Percentiles rank a stretch among this genome's conserved stretches.
Conservation (phyloP, 2,329 filamentous ascomycete species). For the Penicillium sp. region DNA sequence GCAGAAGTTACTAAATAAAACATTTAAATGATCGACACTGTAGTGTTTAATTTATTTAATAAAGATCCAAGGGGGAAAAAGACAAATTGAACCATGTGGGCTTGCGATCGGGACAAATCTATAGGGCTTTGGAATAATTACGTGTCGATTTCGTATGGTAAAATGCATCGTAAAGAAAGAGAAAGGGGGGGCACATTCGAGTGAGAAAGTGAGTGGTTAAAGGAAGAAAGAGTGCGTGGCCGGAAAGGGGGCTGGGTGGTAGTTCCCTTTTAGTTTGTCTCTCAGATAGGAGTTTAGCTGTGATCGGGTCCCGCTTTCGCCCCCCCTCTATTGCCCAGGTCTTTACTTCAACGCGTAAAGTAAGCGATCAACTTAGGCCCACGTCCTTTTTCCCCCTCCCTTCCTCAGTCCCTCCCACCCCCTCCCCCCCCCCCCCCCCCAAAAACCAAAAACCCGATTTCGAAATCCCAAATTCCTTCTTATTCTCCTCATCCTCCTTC, state of each 20-base stretch:
- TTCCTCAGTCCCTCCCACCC: slow-evolving; percentile 11
- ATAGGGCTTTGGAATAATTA: slow-evolving; percentile 16
- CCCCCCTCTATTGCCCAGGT: slow-evolving; percentile 14
- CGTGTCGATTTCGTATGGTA: slow-evolving; percentile 25
- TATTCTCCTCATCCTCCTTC: slow-evolving; percentile 21
- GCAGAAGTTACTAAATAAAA: not conserved
- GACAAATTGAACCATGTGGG: slow-evolving; percentile 14
- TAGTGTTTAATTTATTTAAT: slow-evolving; percentile 10
- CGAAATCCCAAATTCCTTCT: slow-evolving; percentile 25
- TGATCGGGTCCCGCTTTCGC: slow-evolving; percentile 22
- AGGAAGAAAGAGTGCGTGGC: slow-evolving; percentile 27
- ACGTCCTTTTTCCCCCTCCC: slow-evolving; percentile 19
- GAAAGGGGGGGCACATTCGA: slow-evolving; percentile 7
- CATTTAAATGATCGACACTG: slow-evolving; percentile 7
- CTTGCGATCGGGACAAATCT: slow-evolving; percentile 15
- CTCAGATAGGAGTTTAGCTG: not conserved
- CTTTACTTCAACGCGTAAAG: slow-evolving; percentile 17
- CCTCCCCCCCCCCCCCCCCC: slow-evolving; percentile 15
- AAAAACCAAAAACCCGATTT: slow-evolving; percentile 13
- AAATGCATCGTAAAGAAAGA: slow-evolving; percentile 1
- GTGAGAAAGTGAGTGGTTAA: slow-evolving; percentile 9
- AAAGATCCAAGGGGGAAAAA: not conserved
- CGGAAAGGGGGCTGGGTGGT: slow-evolving; percentile 13
- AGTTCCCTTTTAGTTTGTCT: not conserved
- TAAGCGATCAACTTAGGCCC: slow-evolving; percentile 26